Base-by-base conservation (phyloP, 129 eudicot species). In the Flaveria brownii region DNA sequence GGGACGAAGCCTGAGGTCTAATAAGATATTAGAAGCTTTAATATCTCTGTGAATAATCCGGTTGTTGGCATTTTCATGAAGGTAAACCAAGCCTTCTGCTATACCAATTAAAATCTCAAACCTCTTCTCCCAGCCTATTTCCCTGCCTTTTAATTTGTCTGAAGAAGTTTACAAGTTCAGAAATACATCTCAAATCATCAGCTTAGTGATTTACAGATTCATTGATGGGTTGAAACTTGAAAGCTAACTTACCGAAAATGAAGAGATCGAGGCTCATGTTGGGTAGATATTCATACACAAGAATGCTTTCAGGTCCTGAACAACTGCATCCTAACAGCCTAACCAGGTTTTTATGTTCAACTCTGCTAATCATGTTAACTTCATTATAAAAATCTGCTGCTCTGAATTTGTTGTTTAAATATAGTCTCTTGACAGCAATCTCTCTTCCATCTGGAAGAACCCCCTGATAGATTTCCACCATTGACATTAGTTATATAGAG, bases 341-440 rank as follows among this genome's bases (percentile, higher is more conserved):
- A n/a, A 91, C 96, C 65, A 91, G 88, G 66, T 91, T 91, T 78
- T 85, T 87, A 72, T 91, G 97, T 65, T 91, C 96, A 49, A 91
- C 82, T 2, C 90, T 86, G 70, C 89, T 91, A 52, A 91, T 88
- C 23, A 85, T 91, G 85, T 91, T 87, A 49, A 88, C 92, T 82
- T 91, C 96, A 9, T 91, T 91, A 71, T 85, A 93, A 77, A 93
- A 90, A 78, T 90, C 93, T 2, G 93, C 93, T 14, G 97, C 98
- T 86, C 97, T 84, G 71, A 88, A 89, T 75, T 71, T 93, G 77
- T 87, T 93, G 87, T 93, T 93, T 61, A 87, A 86, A 81, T 80
- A 91, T 14, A 93, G 96, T 84, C 98, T 87, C 87, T 91, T 93
- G 62, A 91, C 98, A 18, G 96, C 98, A 63, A 90, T 87, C 54